These are phyloP conservation scores for Mycena amicta DNA, from an alignment of 768 basidiomycete genomes.

Conservation along the genomic window DNA sequence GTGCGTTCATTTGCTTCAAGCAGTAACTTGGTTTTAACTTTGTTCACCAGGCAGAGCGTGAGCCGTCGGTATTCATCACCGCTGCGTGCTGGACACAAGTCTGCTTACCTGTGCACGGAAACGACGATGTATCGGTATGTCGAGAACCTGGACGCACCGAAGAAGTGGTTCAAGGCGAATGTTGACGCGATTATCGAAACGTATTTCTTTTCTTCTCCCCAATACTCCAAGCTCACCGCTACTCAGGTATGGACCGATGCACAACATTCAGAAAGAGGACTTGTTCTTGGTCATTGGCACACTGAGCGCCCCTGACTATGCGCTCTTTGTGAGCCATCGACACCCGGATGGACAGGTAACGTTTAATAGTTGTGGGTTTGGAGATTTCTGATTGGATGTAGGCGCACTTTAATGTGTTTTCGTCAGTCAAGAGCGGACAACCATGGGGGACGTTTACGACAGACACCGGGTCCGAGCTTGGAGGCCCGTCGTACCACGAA, in stretches of 20 bases:
- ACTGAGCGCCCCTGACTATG: constrained; percentile 56
- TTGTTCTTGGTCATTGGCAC: constrained; percentile 56
- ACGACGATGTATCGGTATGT: constrained; percentile 54
- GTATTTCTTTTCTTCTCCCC: too few species aligned
- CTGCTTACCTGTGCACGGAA: constrained; percentile 56
- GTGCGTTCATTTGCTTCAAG: constrained; percentile 33
- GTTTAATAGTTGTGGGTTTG: too few species aligned
- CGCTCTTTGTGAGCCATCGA: constrained; percentile 53
- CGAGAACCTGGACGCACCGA: constrained; percentile 48
- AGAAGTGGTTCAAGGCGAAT: constrained; percentile 57
- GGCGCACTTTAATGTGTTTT: constrained; percentile 73
- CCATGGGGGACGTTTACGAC: constrained; percentile 78
- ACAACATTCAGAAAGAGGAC: constrained; percentile 43
- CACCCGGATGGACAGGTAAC: constrained; percentile 62
- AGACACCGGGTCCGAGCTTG: constrained; percentile 46
- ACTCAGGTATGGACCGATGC: constrained; percentile 29
- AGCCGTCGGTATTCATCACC: constrained; percentile 48
- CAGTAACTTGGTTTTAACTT: not conserved
- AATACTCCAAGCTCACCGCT: too few species aligned
- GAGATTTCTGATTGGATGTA: constrained; percentile 25
- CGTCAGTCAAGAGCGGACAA: constrained; percentile 50
- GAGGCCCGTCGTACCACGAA: constrained; percentile 54
- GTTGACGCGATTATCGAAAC: constrained; percentile 49
- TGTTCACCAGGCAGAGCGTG: constrained; percentile 36
- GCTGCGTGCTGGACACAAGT: constrained; percentile 51